Conservation (phyloP, 306 rosid species). For the Aeschynomene evenia region DNA sequence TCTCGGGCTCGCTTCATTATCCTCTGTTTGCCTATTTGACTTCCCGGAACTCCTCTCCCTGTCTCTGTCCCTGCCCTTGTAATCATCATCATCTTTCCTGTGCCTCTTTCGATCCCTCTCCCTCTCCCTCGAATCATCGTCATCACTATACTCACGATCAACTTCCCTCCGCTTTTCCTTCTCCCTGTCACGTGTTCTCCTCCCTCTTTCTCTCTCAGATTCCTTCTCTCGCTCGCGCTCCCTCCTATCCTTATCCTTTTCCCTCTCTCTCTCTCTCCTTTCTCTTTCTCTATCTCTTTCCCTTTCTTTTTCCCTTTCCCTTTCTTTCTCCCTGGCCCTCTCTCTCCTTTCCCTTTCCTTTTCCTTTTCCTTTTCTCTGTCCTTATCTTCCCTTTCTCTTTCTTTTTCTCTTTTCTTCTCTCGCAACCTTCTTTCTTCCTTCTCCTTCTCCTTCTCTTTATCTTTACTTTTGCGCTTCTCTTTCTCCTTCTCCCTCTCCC, state of each 20-base stretch:
- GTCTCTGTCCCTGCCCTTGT: conserved; percentile 53
- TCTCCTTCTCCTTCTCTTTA: background rate
- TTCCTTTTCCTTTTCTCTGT: conserved; percentile 36
- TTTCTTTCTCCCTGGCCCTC: conserved; percentile 25
- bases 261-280: conserved; percentile 42
- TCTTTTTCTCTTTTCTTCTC: conserved; percentile 33
- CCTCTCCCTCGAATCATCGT: conserved; percentile 52
- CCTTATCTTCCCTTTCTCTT: conserved; percentile 38
- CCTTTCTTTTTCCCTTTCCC: conserved; percentile 35
- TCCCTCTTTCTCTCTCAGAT: conserved; percentile 49
- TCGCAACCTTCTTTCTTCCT: background rate
- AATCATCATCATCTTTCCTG: conserved; percentile 59
- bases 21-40: conserved; percentile 52
- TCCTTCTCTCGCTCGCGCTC: conserved; percentile 47
- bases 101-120: conserved; percentile 65
- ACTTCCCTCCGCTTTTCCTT: conserved; percentile 67
- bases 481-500: conserved; percentile 38
- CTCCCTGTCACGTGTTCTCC: conserved; percentile 55
- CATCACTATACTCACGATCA: conserved; percentile 59
- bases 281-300: conserved; percentile 37
- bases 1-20: conserved; percentile 53
- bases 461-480: background rate
- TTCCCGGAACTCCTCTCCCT: conserved; percentile 51
- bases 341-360: conserved; percentile 39
- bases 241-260: conserved; percentile 44